These are phyloP conservation scores for Zarea fungicola DNA, from an alignment of 2,329 filamentous ascomycete genomes.

Conservation along the genomic window DNA sequence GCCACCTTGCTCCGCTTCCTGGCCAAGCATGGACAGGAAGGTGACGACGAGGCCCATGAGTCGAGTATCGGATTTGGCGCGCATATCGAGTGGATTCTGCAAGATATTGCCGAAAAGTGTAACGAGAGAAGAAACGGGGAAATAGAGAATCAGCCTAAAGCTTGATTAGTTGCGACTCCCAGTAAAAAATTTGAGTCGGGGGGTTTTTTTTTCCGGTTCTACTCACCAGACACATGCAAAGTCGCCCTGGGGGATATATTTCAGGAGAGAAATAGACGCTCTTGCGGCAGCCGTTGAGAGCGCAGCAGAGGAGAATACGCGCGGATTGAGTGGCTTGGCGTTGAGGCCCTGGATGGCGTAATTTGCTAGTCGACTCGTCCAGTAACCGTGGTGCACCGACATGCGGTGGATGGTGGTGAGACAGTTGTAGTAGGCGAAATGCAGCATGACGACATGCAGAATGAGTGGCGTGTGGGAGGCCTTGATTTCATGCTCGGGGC, in stretches of 20 bases:
- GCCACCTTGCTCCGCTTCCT: conserved; percentile 83
- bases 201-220: conserved; percentile 25
- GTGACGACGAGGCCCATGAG: conserved; percentile 91
- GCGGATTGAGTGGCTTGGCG: conserved; percentile 80
- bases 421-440: conserved; percentile 97
- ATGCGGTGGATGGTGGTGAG: conserved; percentile 96
- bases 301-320: conserved; percentile 89
- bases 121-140: conserved; percentile 89
- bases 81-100: conserved; percentile 86
- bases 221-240: conserved; percentile 90
- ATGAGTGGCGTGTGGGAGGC: conserved; percentile 90
- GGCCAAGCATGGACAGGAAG: conserved; percentile 83
- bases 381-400: conserved; percentile 97
- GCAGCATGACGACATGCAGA: conserved; percentile 86
- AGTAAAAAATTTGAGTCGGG: no score
- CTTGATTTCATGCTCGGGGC: conserved; percentile 95
- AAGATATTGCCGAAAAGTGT: conserved; percentile 95
- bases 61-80: conserved; percentile 81
- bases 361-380: conserved; percentile 91
- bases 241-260: conserved; percentile 94
- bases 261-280: conserved; percentile 87
- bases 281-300: conserved; percentile 89
- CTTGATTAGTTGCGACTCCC: conserved; percentile 5
- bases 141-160: conserved; percentile 81
- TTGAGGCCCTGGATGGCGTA: conserved; percentile 94